Percentiles rank a stretch among this genome's conserved stretches.
Evolutionary conservation across 495 filamentous ascomycete species (phyloP).

Genomic region (Endocarpon pusillum): DNA sequence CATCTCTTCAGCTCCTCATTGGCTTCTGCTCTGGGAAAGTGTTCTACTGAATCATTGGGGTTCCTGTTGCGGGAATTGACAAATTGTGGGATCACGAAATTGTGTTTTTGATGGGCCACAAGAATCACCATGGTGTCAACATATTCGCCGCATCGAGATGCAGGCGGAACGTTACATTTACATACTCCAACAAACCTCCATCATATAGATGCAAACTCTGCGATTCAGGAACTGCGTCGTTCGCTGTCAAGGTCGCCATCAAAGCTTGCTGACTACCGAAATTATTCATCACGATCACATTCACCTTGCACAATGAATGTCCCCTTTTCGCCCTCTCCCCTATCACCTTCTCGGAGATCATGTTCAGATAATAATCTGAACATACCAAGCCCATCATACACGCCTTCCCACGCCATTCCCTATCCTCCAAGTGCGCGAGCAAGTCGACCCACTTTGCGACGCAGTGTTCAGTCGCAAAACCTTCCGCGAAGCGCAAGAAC

Average conservation of each 20-base stretch:
- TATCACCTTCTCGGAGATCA: slow-evolving; percentile 32
- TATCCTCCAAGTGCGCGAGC: slow-evolving; percentile 34
- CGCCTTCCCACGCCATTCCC: slow-evolving; percentile 35
- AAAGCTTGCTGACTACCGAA: slow-evolving; percentile 48
- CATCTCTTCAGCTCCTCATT: too few relatives aligned
- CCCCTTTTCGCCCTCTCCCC: slow-evolving; percentile 30
- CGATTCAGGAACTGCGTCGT: slow-evolving; percentile 60
- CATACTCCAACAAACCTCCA: slow-evolving; percentile 69
- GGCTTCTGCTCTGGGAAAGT: too few relatives aligned
- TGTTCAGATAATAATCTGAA: slow-evolving; percentile 29
- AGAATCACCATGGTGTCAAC: slow-evolving; percentile 39
- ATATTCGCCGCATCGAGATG: slow-evolving; percentile 38
- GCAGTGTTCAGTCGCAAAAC: slow-evolving; percentile 27
- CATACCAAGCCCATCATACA: slow-evolving; percentile 27
- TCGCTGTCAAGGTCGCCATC: slow-evolving; percentile 80
- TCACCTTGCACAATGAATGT: slow-evolving; percentile 31
- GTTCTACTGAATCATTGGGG: too few relatives aligned
- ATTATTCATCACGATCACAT: slow-evolving; percentile 37
- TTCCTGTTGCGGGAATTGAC: too few relatives aligned
- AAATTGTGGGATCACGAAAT: too few relatives aligned
- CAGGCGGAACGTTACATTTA: slow-evolving; percentile 64
- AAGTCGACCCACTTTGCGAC: slow-evolving; percentile 28
- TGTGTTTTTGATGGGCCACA: too few relatives aligned
- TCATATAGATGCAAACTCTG: slow-evolving; percentile 58
- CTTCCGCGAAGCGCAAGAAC: slow-evolving; percentile 34